Evolutionary conservation across 305 asterid genomes (phyloP).

Genomic region (Solanum hybrid): DNA sequence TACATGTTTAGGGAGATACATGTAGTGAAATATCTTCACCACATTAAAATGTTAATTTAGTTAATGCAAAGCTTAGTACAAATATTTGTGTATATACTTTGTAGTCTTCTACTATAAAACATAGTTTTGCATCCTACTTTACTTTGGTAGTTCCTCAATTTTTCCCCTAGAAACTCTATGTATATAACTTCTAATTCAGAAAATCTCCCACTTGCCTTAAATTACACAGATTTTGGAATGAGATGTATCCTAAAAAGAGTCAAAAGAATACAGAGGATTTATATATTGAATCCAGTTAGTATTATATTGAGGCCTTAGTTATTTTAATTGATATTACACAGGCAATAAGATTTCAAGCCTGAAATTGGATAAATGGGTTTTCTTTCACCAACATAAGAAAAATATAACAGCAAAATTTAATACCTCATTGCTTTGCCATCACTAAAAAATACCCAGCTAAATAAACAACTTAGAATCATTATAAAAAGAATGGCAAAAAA

Average conservation of each 20-base stretch:
- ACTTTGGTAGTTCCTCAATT: no score
- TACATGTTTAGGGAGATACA: neutral
- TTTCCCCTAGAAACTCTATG: neutral
- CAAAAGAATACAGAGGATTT: neutral
- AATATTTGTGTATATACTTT: neutral
- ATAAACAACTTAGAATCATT: neutral
- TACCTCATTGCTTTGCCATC: neutral
- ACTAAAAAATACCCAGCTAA: neutral
- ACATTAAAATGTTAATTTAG: neutral
- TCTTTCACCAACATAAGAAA: neutral
- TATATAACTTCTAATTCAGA: neutral
- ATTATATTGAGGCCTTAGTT: neutral
- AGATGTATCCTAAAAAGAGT: neutral
- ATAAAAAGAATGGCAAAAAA: neutral
- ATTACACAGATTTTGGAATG: neutral
- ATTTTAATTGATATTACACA: neutral
- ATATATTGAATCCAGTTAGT: neutral
- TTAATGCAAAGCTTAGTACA: neutral
- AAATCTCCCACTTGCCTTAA: neutral
- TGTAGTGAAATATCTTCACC: neutral
- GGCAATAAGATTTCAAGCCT: neutral
- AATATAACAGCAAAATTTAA: neutral
- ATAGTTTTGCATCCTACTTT: neutral
- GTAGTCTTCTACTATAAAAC: neutral
- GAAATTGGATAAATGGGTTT: neutral